A percentile compares a stretch with the other conserved stretches of the same genome.
These are phyloP conservation scores for Paulownia fortunei DNA, from an alignment of 257 asterid genomes.

Conservation along the genomic window DNA sequence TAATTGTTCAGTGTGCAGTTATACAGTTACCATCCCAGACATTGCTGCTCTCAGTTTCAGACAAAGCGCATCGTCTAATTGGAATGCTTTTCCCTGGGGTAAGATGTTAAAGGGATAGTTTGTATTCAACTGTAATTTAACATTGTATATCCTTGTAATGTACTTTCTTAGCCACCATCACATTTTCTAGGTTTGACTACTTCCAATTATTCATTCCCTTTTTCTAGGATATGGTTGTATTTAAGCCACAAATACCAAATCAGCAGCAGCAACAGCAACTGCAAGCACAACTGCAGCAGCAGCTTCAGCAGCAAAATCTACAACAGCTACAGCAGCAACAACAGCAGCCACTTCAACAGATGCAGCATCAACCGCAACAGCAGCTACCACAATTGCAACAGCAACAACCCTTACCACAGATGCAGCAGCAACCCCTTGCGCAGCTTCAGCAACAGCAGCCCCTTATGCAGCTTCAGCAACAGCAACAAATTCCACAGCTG, in stretches of 20 bases:
- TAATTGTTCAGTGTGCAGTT: slow-evolving; percentile 98
- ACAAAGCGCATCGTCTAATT: slow-evolving; percentile 77
- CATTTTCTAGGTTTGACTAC: no score
- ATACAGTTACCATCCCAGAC: slow-evolving; percentile 93
- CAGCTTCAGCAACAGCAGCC: slow-evolving; percentile 42
- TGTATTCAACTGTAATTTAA: no score
- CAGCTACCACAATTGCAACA: slow-evolving; percentile 37
- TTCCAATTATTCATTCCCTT: neutral
- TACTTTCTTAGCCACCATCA: no score
- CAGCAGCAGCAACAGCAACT: slow-evolving; percentile 49
- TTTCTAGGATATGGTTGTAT: slow-evolving; percentile 82
- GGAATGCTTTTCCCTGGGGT: slow-evolving; percentile 99
- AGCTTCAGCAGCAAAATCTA: slow-evolving; percentile 45
- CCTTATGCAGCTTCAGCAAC: slow-evolving; percentile 32
- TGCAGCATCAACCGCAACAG: slow-evolving; percentile 44
- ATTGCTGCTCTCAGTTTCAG: slow-evolving; percentile 78
- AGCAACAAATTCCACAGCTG: slow-evolving; percentile 32
- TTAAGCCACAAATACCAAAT: slow-evolving; percentile 75
- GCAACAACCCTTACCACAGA: slow-evolving; percentile 45
- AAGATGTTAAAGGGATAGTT: no score
- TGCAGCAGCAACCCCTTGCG: slow-evolving; percentile 42
- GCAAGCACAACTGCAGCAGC: slow-evolving; percentile 49
- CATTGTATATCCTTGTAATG: no score
- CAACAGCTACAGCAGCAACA: slow-evolving; percentile 43
- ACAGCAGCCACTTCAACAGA: neutral